Percentiles rank a stretch among this genome's conserved stretches.
These are phyloP conservation scores for Colletotrichum falcatum DNA, from an alignment of 2,329 filamentous ascomycete species.

Conservation along the genomic window DNA sequence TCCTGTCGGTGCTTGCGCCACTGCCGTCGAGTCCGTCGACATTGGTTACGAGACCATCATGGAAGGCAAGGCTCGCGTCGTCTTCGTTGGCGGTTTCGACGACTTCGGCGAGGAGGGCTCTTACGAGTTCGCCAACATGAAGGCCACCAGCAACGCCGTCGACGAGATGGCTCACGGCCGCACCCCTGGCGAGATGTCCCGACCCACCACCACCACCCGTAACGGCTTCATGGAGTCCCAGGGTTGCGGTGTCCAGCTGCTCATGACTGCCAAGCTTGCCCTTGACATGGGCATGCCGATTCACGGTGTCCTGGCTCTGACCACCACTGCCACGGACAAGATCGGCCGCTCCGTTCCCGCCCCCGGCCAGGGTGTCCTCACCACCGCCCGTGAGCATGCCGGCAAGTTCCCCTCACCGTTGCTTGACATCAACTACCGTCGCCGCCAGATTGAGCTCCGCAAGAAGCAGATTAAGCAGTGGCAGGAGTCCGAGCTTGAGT, in stretches of 20 bases:
- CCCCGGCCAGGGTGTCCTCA: conserved; percentile 95
- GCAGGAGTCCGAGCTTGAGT: conserved; percentile 95
- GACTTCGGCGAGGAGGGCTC: conserved; percentile 99
- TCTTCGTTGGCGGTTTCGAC: conserved; percentile 98
- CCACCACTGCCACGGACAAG: conserved; percentile 97
- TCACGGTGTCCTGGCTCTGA: conserved; percentile 92
- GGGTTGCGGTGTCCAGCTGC: conserved; percentile 96
- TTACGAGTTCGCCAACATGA: conserved; percentile 99
- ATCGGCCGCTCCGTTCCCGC: conserved; percentile 97
- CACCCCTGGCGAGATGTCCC: conserved; percentile 97
- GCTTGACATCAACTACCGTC: conserved; percentile 97
- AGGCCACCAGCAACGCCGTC: conserved; percentile 97
- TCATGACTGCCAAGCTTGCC: conserved; percentile 97
- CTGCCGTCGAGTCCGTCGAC: conserved; percentile 95
- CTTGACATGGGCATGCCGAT: conserved; percentile 99
- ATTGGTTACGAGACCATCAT: conserved; percentile 99
- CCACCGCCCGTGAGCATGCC: conserved; percentile 89
- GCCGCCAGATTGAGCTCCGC: conserved; percentile 92
- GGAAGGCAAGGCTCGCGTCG: conserved; percentile 96
- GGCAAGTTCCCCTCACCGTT: conserved; percentile 96
- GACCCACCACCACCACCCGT: conserved; percentile 94
- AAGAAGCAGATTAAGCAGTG: conserved; percentile 95
- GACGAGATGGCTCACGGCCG: conserved; percentile 96
- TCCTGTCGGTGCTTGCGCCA: conserved; percentile 96
- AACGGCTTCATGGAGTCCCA: conserved; percentile 99